A percentile compares a stretch with the other conserved stretches of the same genome.
phyloP scores from a whole-genome alignment of 2,329 filamentous ascomycete genomes.

The Pezizomycotina sp. region DNA sequence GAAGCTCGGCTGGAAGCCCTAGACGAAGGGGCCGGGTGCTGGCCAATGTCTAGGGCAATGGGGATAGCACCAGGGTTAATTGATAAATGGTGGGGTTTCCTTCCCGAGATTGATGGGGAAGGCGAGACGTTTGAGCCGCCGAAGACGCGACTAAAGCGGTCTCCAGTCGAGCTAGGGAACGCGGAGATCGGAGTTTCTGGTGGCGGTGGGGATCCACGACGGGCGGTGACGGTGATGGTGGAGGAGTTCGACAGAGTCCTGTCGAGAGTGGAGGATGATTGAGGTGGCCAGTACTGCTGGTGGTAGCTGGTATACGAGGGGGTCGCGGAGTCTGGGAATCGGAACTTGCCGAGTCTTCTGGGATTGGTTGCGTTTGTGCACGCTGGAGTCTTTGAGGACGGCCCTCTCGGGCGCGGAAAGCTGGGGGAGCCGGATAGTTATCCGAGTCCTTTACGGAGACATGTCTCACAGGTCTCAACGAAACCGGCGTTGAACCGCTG shows the following conservation, averaged over 20 bases:
- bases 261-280: conserved; percentile 33
- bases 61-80: conserved; percentile 24
- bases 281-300: conserved; percentile 48
- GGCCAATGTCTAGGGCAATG: conserved; percentile 14
- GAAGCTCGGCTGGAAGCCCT: conserved; percentile 15
- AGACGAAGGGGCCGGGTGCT: no score
- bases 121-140: conserved; percentile 41
- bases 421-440: conserved; percentile 22
- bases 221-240: conserved; percentile 79
- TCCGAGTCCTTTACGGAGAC: conserved; percentile 21
- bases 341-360: conserved; percentile 24
- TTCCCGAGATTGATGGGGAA: conserved; percentile 59
- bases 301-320: conserved; percentile 36
- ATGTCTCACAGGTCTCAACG: conserved; percentile 18
- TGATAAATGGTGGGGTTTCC: conserved; percentile 56
- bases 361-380: conserved; percentile 17
- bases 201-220: conserved; percentile 80
- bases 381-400: conserved; percentile 20
- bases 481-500: conserved; percentile 10
- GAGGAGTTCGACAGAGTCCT: conserved; percentile 68
- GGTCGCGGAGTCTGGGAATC: conserved; percentile 20
- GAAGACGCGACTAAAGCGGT: conserved; percentile 74
- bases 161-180: conserved; percentile 71
- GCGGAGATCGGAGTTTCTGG: conserved; percentile 73
- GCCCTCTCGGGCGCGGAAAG: conserved; percentile 21